Evolutionary conservation across 2,329 filamentous ascomycete genomes (phyloP).

Genomic region (Fusarium pseudograminearum): DNA sequence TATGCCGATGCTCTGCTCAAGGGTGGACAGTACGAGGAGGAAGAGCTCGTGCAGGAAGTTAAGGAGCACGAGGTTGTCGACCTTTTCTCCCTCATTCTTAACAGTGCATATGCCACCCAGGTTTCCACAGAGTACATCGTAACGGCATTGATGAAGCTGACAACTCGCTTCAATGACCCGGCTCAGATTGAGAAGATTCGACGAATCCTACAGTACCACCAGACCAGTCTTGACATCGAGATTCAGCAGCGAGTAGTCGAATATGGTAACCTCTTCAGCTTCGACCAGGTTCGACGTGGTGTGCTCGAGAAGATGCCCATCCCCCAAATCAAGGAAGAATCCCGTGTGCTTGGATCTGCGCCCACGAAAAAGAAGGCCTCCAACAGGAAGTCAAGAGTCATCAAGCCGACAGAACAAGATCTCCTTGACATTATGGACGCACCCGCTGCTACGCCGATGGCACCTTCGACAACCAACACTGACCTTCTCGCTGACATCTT

Average conservation of each 20-base stretch:
- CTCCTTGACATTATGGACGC: conserved; percentile 91
- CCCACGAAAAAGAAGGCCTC: conserved; percentile 75
- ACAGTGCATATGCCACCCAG: conserved; percentile 93
- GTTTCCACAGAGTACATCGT: conserved; percentile 95
- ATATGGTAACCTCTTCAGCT: conserved; percentile 93
- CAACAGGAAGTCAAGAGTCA: conserved; percentile 80
- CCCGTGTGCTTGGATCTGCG: conserved; percentile 87
- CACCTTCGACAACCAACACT: conserved; percentile 75
- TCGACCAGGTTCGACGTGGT: conserved; percentile 86
- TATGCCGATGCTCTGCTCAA: conserved; percentile 91
- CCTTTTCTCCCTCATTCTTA: conserved; percentile 90
- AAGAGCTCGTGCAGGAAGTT: conserved; percentile 84
- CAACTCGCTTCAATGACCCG: conserved; percentile 84
- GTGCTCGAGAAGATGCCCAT: conserved; percentile 98
- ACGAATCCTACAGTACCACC: conserved; percentile 79
- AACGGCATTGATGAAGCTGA: conserved; percentile 94
- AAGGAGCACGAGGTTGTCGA: conserved; percentile 92
- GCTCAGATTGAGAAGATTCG: conserved; percentile 89
- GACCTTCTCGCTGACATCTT: conserved; percentile 94
- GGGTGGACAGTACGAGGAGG: conserved; percentile 93
- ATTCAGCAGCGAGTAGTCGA: conserved; percentile 96
- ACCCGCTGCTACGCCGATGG: conserved; percentile 65
- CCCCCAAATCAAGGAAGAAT: conserved; percentile 96
- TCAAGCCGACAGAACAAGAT: conserved; percentile 90
- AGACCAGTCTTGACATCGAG: conserved; percentile 91